phyloP scores from a whole-genome alignment of 2,329 filamentous ascomycete genomes.

The Microdochium trichocladiopsis region DNA sequence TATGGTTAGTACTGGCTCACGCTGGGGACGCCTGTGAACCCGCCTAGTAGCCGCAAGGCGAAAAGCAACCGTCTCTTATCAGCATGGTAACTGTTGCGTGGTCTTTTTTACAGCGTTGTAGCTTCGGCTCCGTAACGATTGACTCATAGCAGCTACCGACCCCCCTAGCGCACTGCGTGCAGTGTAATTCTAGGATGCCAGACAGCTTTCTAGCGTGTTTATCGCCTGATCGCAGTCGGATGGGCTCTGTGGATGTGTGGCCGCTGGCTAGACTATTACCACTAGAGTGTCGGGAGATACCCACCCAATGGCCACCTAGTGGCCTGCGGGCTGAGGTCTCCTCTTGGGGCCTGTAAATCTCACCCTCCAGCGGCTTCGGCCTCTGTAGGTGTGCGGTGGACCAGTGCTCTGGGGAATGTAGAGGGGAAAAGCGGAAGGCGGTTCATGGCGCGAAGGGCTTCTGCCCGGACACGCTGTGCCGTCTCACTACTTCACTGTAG shows the following conservation, averaged over 20 bases:
- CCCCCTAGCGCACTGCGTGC: not conserved
- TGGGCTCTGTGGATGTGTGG: constrained; percentile 3
- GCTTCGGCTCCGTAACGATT: not conserved
- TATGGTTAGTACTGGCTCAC: not conserved
- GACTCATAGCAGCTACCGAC: not conserved
- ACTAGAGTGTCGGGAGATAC: constrained; percentile 7
- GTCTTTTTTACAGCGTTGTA: not conserved
- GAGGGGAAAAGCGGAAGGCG: constrained; percentile 10
- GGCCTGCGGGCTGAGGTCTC: constrained; percentile 4
- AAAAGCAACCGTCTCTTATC: not conserved
- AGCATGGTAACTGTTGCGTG: not conserved
- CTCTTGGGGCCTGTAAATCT: constrained; percentile 4
- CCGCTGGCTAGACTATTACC: constrained; percentile 6
- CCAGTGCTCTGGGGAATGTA: constrained; percentile 9
- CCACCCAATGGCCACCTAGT: constrained; percentile 2
- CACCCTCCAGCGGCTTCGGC: not conserved
- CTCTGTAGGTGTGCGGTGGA: constrained; percentile 4
- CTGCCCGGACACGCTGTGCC: constrained; percentile 1
- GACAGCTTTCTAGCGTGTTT: not conserved
- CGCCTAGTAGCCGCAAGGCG: not conserved
- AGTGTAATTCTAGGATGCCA: not conserved
- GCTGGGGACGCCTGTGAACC: not conserved
- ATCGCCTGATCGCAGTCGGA: not conserved
- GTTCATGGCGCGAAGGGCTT: constrained; percentile 1
- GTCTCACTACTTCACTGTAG: constrained; percentile 3